Evolutionary conservation across 495 filamentous ascomycete species (phyloP), one percentile per base, ranked within the genome.

Genomic region (Sordaria brevicollis): DNA sequence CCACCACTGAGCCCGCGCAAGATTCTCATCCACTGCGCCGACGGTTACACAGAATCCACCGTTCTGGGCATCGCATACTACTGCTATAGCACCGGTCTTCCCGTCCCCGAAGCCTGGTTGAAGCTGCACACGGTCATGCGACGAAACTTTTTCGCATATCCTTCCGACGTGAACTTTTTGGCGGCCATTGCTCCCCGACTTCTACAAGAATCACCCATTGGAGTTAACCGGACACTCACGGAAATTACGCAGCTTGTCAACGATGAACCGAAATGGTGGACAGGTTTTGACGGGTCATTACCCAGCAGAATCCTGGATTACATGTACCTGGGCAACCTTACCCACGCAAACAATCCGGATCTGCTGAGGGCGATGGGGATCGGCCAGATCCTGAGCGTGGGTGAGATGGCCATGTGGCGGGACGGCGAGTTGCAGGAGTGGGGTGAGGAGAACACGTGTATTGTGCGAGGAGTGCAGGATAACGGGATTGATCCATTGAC

Each of bases 131-230:
- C 88, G 15, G 85, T 88, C 1, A 92, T 91, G 80, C 83, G 88
- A 49, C 90, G 95, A 66, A 98, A 99, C 77, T 97, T 97, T 81
- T 99, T 99, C 74, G 92, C 95, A 1, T 99, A 99, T 73, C 89
- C 91, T 2, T 92, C 91, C 0, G 95, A 99, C 76, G 92, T 97
- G 35, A 85, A 88, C 5, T 86, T 97, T 19, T 80, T 99, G 19
- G 86, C 86, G 1, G 86, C 86, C 21, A 88, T 97, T 43, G 91
- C 95, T 72, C 85, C 86, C 21, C 89, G 91, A 37, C 83, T 99
- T 19, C 77, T 87, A n/a, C 77, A 74, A 35, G 84, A 83, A 69
- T 86, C 84, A 5, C 85, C 85, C 1, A 72, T 77, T 9, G 79
- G 79, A 31, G 62, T 66, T 0, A 75, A 78, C 2, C 80, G 78